Conservation (phyloP, 768 basidiomycete species). For the Megacollybia marginata region DNA sequence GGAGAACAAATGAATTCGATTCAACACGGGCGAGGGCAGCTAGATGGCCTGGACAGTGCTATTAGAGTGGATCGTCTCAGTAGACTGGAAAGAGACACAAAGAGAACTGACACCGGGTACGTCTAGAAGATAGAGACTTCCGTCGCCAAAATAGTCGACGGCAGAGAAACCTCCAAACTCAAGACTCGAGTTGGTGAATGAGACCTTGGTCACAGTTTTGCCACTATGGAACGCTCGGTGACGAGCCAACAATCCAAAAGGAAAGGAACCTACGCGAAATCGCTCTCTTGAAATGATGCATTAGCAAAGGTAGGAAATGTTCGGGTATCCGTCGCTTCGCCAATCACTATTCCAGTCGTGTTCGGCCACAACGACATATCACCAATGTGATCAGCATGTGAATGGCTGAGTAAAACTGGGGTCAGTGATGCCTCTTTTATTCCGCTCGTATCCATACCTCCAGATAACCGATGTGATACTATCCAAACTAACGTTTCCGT, state of each 20-base stretch:
- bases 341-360: constrained; percentile 4
- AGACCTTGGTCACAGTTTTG: constrained; percentile 1
- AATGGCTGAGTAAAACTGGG: too few relatives aligned
- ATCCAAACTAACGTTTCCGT: constrained; percentile 5
- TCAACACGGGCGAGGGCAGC: constrained; percentile 11
- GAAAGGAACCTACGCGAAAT: constrained; percentile 4
- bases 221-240: constrained; percentile 1
- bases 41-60: constrained; percentile 13
- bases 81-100: background rate
- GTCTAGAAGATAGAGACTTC: constrained; percentile 10
- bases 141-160: constrained; percentile 10
- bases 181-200: background rate
- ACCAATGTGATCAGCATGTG: constrained; percentile 1
- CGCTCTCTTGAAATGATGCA: constrained; percentile 4
- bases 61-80: background rate
- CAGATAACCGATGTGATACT: constrained; percentile 13
- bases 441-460: constrained; percentile 11
- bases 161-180: constrained; percentile 6
- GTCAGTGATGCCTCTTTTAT: too few relatives aligned
- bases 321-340: background rate
- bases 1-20: constrained; percentile 9
- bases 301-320: constrained; percentile 3
- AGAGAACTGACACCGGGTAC: constrained; percentile 5
- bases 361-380: constrained; percentile 9
- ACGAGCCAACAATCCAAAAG: background rate